Percentiles rank a stretch among this genome's conserved stretches.
phyloP scores from a whole-genome alignment of 164 flowering plant genomes.

The Magnolia sinica region DNA sequence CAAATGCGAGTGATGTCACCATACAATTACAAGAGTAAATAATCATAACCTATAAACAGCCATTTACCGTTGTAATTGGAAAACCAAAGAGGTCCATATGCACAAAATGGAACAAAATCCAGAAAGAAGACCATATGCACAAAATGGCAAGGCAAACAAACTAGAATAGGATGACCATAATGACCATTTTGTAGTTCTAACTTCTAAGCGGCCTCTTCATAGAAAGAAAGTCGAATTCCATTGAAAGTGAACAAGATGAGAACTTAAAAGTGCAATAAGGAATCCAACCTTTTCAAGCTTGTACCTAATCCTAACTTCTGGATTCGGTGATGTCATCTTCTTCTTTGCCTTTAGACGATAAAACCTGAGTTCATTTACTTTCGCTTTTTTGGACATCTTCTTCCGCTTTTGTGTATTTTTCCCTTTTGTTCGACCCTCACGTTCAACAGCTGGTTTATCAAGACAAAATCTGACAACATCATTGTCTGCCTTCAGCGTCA shows the following conservation, averaged over 20 bases:
- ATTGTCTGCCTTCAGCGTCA: slow-evolving; percentile 49
- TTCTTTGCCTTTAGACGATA: slow-evolving; percentile 78
- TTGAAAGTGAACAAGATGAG: neutral
- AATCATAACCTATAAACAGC: too few relatives aligned
- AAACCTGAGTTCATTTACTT: slow-evolving; percentile 71
- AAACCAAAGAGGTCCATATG: too few relatives aligned
- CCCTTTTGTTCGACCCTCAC: slow-evolving; percentile 15
- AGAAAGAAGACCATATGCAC: too few relatives aligned
- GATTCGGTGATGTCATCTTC: slow-evolving; percentile 90
- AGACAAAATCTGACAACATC: slow-evolving; percentile 66
- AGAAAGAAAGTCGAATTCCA: neutral
- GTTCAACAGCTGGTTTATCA: slow-evolving; percentile 25
- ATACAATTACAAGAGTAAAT: too few relatives aligned
- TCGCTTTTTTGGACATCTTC: slow-evolving; percentile 62
- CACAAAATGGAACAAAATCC: too few relatives aligned
- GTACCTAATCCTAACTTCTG: slow-evolving; percentile 86
- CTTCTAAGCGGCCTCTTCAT: too few relatives aligned
- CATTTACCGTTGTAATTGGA: too few relatives aligned
- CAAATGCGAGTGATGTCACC: too few relatives aligned
- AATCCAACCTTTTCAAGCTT: slow-evolving; percentile 76
- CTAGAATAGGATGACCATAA: neutral
- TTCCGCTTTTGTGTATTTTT: slow-evolving; percentile 31
- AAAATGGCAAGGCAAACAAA: too few relatives aligned
- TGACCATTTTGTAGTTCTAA: neutral
- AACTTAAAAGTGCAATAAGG: neutral